Percentiles rank a stretch among this genome's conserved stretches.
Evolutionary conservation across 139 green algal species (phyloP).

Genomic region (Tetraselmis striata): DNA sequence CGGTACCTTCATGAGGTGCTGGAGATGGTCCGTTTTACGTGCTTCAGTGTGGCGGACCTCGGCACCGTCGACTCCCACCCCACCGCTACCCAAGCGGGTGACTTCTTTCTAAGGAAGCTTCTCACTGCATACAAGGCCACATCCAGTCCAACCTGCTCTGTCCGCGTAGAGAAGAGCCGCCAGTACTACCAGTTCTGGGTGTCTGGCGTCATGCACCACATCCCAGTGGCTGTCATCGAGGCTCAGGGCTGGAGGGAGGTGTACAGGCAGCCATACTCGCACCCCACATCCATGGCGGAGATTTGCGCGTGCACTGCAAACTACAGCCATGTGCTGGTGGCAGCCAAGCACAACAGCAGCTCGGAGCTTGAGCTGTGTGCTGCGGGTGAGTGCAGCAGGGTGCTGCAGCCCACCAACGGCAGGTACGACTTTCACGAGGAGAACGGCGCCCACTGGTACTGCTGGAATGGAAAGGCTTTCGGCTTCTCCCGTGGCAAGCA

Average conservation of each 20-base stretch:
- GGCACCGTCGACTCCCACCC: not conserved
- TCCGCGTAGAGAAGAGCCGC: not conserved
- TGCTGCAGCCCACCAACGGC: not conserved
- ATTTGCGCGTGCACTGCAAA: not conserved
- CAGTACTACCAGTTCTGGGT: not conserved
- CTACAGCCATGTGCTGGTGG: not conserved
- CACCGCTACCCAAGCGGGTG: not conserved
- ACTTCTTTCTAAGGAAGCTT: not conserved
- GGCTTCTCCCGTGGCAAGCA: not conserved
- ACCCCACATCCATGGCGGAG: not conserved
- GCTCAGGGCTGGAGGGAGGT: not conserved
- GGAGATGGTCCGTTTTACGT: not conserved
- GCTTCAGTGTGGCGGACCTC: not conserved
- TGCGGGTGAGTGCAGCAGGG: not conserved
- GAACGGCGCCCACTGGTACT: not conserved
- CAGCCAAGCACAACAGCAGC: not conserved
- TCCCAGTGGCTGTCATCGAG: not conserved
- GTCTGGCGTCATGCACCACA: not conserved
- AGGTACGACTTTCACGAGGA: not conserved
- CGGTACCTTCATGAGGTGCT: not conserved
- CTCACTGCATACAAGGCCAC: not conserved
- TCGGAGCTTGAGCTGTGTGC: not conserved
- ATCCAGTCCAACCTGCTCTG: not conserved
- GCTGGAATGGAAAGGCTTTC: not conserved
- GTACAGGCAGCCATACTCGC: not conserved